phyloP scores from a whole-genome alignment of 306 rosid species.

The Astragalus membranaceus region DNA sequence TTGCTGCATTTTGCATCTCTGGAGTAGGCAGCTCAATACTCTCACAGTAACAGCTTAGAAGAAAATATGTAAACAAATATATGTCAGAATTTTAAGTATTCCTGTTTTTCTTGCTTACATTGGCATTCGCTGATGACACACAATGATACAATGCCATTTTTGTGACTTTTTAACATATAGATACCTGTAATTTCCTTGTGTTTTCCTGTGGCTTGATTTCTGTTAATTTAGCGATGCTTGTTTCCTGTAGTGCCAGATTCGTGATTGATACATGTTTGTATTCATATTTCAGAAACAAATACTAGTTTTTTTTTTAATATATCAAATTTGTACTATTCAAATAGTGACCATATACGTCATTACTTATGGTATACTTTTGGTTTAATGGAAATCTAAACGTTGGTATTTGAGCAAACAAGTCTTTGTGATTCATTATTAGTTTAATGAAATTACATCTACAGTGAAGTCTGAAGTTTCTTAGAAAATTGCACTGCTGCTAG shows the following conservation, averaged over 20 bases:
- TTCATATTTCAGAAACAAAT: too few relatives aligned
- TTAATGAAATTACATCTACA: not conserved
- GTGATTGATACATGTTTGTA: too few relatives aligned
- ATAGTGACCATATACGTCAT: too few relatives aligned
- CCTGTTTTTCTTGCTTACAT: not conserved
- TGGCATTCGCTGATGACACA: not conserved
- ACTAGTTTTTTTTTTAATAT: too few relatives aligned
- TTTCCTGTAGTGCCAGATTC: too few relatives aligned
- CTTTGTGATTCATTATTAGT: too few relatives aligned
- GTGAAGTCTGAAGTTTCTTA: not conserved
- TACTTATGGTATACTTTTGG: not conserved
- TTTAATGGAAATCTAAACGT: not conserved
- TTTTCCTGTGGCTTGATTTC: constrained; percentile 72
- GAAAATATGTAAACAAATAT: too few relatives aligned
- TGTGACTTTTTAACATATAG: not conserved
- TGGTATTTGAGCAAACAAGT: not conserved
- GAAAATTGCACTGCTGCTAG: not conserved
- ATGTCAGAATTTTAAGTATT: not conserved
- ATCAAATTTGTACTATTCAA: too few relatives aligned
- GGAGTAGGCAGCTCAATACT: too few relatives aligned
- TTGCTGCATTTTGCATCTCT: too few relatives aligned
- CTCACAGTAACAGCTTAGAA: too few relatives aligned
- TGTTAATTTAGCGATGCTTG: constrained; percentile 51
- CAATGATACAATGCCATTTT: not conserved
- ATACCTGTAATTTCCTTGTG: constrained; percentile 52